Evolutionary conservation across 495 filamentous ascomycete genomes (phyloP).

Genomic region (Glutinoglossum americanum): DNA sequence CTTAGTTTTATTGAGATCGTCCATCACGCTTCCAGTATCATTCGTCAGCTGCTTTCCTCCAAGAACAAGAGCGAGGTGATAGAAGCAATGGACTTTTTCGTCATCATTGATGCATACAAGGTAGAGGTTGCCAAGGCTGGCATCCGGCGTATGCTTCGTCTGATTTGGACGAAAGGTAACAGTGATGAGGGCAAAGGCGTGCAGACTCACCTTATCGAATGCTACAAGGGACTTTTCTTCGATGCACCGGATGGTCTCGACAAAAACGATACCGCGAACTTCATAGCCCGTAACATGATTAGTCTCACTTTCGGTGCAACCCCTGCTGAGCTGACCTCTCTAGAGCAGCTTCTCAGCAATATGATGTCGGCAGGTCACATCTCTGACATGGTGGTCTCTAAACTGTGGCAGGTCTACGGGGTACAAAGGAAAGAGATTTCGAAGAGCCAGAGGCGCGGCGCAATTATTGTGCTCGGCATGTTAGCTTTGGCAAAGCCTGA

Average conservation of each 20-base stretch:
- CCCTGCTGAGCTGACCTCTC: slow-evolving; percentile 78
- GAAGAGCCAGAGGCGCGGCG: slow-evolving; percentile 69
- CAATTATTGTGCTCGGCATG: slow-evolving; percentile 96
- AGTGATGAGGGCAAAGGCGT: slow-evolving; percentile 98
- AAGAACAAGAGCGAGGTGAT: slow-evolving; percentile 97
- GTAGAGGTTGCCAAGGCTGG: slow-evolving; percentile 75
- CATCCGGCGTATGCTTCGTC: slow-evolving; percentile 78
- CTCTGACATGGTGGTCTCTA: slow-evolving; percentile 65
- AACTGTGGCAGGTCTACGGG: slow-evolving; percentile 94
- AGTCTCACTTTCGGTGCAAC: slow-evolving; percentile 89
- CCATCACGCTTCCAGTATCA: slow-evolving; percentile 50
- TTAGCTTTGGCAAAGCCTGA: slow-evolving; percentile 80
- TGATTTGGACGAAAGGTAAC: slow-evolving; percentile 99
- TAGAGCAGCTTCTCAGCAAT: slow-evolving; percentile 82
- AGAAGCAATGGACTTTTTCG: slow-evolving; percentile 97
- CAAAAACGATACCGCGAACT: slow-evolving; percentile 82
- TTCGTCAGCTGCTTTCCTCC: slow-evolving; percentile 73
- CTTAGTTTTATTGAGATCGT: slow-evolving; percentile 89
- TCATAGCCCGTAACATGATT: slow-evolving; percentile 96
- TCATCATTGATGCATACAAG: slow-evolving; percentile 82
- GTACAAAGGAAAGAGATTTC: slow-evolving; percentile 87
- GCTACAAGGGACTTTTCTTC: slow-evolving; percentile 90
- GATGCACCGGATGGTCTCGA: slow-evolving; percentile 74
- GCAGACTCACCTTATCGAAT: slow-evolving; percentile 89
- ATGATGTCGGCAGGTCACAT: slow-evolving; percentile 93